These are phyloP conservation scores for Protostelium mycophagum DNA, from an alignment of 78 protist species.

Conservation along the genomic window DNA sequence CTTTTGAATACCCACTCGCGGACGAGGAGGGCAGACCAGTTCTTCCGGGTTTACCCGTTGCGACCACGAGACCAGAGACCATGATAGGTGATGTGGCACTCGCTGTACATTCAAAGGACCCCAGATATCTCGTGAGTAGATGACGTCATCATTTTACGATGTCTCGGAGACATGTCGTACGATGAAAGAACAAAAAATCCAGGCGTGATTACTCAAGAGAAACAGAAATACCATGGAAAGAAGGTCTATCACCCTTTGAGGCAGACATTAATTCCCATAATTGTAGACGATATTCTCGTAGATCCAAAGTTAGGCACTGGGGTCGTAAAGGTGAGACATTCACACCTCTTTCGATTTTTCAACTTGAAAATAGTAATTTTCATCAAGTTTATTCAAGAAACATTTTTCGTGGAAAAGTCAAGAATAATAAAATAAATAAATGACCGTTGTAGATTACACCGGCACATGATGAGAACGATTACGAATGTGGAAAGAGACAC, in stretches of 20 bases:
- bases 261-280: conserved; percentile 76
- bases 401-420: too few species aligned
- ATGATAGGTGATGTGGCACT: conserved; percentile 92
- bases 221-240: conserved; percentile 64
- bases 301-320: conserved; percentile 92
- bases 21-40: background rate
- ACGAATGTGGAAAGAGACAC: conserved; percentile 90
- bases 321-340: conserved; percentile 40
- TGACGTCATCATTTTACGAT: background rate
- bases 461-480: conserved; percentile 98
- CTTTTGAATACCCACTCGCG: conserved; percentile 16
- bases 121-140: conserved; percentile 41
- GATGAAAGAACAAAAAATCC: background rate
- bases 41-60: conserved; percentile 48
- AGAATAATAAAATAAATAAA: background rate
- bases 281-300: conserved; percentile 85
- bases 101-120: conserved; percentile 86
- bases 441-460: conserved; percentile 50
- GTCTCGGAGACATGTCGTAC: background rate
- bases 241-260: conserved; percentile 72
- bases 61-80: conserved; percentile 95
- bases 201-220: too few species aligned
- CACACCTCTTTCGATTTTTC: too few species aligned
- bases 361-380: background rate
- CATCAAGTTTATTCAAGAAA: too few species aligned